These are phyloP conservation scores for Rhizophagus sp. DNA, from an alignment of 192 early-diverging fungal species.

Conservation along the genomic window DNA sequence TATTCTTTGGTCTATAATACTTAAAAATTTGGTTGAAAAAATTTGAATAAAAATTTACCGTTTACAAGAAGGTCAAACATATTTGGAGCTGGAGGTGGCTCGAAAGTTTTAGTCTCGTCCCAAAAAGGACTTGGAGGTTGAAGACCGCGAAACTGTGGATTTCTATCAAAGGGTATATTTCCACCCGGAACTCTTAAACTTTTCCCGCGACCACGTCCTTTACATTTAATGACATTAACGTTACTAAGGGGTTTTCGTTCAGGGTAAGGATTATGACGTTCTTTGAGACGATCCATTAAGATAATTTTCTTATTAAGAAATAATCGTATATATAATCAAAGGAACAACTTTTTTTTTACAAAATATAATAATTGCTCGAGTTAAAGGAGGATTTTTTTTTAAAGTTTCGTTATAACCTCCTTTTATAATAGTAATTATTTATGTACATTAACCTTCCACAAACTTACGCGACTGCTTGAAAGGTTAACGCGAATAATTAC, in stretches of 20 bases:
- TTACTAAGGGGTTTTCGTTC: neutral
- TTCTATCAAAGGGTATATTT: neutral
- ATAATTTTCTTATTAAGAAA: neutral
- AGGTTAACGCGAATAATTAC: constrained; percentile 1
- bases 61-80: neutral
- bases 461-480: neutral
- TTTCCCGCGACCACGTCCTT: neutral
- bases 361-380: neutral
- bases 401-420: neutral
- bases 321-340: neutral
- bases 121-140: neutral
- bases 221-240: neutral
- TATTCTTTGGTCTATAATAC: neutral
- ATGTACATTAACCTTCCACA: neutral
- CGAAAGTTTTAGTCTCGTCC: neutral
- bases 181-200: neutral
- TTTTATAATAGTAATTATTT: neutral
- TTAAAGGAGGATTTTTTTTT: neutral
- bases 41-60: neutral
- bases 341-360: neutral
- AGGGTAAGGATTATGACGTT: neutral
- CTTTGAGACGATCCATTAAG: neutral
- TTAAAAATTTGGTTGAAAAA: neutral
- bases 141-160: neutral
- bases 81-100: neutral